Evolutionary conservation across 192 early-diverging fungal species (phyloP), one percentile per base, ranked within the genome.

Genomic region (Helicostylum pulchrum): DNA sequence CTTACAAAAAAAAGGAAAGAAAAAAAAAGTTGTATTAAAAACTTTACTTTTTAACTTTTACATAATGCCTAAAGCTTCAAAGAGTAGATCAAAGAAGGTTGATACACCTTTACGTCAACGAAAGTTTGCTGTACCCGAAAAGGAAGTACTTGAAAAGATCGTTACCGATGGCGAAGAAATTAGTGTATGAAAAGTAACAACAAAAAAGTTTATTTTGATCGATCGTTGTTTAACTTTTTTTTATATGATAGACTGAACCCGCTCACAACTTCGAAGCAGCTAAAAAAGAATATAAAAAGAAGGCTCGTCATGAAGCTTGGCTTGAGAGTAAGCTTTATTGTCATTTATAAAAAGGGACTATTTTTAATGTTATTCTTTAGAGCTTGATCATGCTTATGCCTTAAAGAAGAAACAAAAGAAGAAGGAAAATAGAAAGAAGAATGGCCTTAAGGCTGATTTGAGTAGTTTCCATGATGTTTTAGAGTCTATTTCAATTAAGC

Each of bases 261-360:
- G 51, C 26, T 21, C 26, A 62, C 23, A 7, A 31, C 47, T 36
- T 31, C 15, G 30, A 61, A 17, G n/a, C 8, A 10, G n/a, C 45
- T 30, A 62, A 53, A 12, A 72, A 72, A 26, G 32, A 50, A 10
- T n/a, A 43, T 39, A 85, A 84, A 56, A 80, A 83, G 15, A 77
- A 80, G 7, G 47, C 76, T 43, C 77, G 83, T 20, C 86, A 86
- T 61, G 72, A 81, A 50, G 77, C 76, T 26, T 88, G 86, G 86
- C 74, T 88, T 49, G 79, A 84, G n/a, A 86, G 80, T 81, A 78
- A 39, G 77, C 48, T 30, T 12, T 11, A 36, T 43, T 4, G 10
- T 58, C 30, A n/a, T 10, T 7, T 34, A 20, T 46, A 15, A 2
- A 62, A 39, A 39, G 9, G 6, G 9, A 10, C 36, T 39, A 50